Evolutionary conservation across 495 filamentous ascomycete genomes (phyloP).

Genomic region (Xeromyces bisporus): DNA sequence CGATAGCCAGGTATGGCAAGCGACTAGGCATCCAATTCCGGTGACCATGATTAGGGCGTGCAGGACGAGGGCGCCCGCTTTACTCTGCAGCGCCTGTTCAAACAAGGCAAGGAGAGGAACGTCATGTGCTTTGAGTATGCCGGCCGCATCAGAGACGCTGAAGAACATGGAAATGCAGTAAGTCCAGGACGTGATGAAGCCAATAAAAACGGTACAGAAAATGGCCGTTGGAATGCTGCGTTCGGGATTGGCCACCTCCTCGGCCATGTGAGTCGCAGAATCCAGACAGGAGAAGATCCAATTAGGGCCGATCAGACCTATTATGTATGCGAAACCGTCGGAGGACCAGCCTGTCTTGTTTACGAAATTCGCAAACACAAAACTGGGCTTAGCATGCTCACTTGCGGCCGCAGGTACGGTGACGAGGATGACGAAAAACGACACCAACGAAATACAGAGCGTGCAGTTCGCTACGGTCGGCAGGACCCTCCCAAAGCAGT

Average conservation of each 20-base stretch:
- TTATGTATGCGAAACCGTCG: constrained; percentile 14
- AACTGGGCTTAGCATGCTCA: constrained; percentile 7
- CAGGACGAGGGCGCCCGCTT: constrained; percentile 11
- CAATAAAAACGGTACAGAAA: constrained; percentile 10
- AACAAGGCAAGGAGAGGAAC: constrained; percentile 12
- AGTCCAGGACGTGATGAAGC: constrained; percentile 11
- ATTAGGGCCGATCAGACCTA: constrained; percentile 14
- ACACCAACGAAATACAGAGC: constrained; percentile 31
- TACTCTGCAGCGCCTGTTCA: constrained; percentile 11
- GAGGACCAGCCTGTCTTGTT: constrained; percentile 18
- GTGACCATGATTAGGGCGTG: constrained; percentile 11
- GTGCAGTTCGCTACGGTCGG: constrained; percentile 27
- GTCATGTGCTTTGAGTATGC: constrained; percentile 8
- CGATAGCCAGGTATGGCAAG: constrained; percentile 21
- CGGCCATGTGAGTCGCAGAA: constrained; percentile 15
- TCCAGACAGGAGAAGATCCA: constrained; percentile 15
- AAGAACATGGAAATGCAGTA: constrained; percentile 16
- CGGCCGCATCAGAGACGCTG: constrained; percentile 8
- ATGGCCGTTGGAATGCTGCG: constrained; percentile 13
- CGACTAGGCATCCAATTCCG: constrained; percentile 12
- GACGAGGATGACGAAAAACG: constrained; percentile 13
- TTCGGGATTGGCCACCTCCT: constrained; percentile 12
- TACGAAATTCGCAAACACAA: constrained; percentile 12
- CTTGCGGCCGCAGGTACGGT: constrained; percentile 9
- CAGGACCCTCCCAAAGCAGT: constrained; percentile 33